A percentile compares a stretch with the other conserved stretches of the same genome.
Conservation (phyloP, 2,329 filamentous ascomycete species). For the Penicillium brevicompactum region DNA sequence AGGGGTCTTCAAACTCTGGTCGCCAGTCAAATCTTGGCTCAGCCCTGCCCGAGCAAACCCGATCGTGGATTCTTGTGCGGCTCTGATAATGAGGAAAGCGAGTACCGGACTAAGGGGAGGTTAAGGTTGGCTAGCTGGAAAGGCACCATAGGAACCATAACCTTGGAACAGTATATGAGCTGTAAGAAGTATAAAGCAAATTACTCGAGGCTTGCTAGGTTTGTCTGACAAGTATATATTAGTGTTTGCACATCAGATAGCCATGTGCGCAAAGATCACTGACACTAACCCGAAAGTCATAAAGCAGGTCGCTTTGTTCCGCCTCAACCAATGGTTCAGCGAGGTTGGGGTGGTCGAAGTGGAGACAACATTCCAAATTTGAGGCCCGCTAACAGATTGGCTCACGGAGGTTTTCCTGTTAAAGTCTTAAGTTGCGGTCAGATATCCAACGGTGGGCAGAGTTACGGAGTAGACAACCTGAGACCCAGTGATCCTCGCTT, state of each 20-base stretch:
- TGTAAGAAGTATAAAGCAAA: not conserved
- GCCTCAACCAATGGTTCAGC: slow-evolving; percentile 5
- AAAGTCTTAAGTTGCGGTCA: slow-evolving; percentile 23
- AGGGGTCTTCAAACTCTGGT: not conserved
- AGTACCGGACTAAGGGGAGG: not conserved
- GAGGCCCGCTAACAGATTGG: slow-evolving; percentile 15
- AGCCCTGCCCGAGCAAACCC: slow-evolving; percentile 5
- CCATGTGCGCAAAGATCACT: not conserved
- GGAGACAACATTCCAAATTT: slow-evolving; percentile 14
- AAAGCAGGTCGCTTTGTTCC: slow-evolving; percentile 16
- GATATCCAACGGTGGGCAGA: slow-evolving; percentile 11
- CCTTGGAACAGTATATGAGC: not conserved
- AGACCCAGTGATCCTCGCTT: slow-evolving; percentile 12
- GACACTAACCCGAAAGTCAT: slow-evolving; percentile 2
- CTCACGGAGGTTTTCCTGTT: slow-evolving; percentile 15
- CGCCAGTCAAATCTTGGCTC: slow-evolving; percentile 1
- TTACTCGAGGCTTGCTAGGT: not conserved
- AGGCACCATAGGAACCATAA: not conserved
- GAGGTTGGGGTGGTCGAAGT: not conserved
- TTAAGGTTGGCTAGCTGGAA: not conserved
- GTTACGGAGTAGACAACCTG: not conserved
- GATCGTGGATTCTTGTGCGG: not conserved
- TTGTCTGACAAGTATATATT: not conserved
- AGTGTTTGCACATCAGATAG: slow-evolving; percentile 3
- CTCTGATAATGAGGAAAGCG: not conserved